Percentiles rank a stretch among this genome's conserved stretches.
Conservation (phyloP, 1,139 yeast genomes). For the Taiozyma sp. region DNA sequence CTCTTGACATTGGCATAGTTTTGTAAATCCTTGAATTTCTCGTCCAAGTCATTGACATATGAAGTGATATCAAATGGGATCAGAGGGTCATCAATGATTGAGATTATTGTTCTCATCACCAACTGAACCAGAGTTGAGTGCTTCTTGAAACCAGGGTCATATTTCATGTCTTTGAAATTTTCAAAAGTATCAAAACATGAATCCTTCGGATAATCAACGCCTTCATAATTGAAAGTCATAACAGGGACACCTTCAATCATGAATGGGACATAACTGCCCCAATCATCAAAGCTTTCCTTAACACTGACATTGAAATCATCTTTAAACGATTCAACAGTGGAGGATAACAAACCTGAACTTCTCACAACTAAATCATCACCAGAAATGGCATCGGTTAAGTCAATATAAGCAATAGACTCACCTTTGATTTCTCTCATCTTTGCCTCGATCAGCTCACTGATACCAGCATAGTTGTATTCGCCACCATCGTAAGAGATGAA, state of each 20-base stretch:
- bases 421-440: slow-evolving; percentile 46
- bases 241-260: slow-evolving; percentile 59
- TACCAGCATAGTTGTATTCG: slow-evolving; percentile 78
- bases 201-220: slow-evolving; percentile 42
- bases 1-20: slow-evolving; percentile 30
- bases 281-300: slow-evolving; percentile 33
- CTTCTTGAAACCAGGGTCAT: slow-evolving; percentile 53
- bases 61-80: slow-evolving; percentile 61
- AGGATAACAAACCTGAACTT: slow-evolving; percentile 63
- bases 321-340: slow-evolving; percentile 23
- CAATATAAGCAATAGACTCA: slow-evolving; percentile 70
- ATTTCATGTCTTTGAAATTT: slow-evolving; percentile 38
- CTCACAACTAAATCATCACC: slow-evolving; percentile 54
- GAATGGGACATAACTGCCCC: slow-evolving; percentile 63
- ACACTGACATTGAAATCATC: slow-evolving; percentile 20
- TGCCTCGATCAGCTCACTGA: slow-evolving; percentile 71
- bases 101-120: slow-evolving; percentile 46
- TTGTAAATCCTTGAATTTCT: slow-evolving; percentile 45
- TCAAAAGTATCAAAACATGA: slow-evolving; percentile 67
- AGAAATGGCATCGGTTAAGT: slow-evolving; percentile 67
- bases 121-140: slow-evolving; percentile 56
- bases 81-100: slow-evolving; percentile 66
- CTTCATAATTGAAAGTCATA: slow-evolving; percentile 37
- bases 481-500: slow-evolving; percentile 87
- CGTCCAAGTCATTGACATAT: slow-evolving; percentile 41